Conservation (phyloP, 371 early-diverging fungal species). For the Saksenaea oblongispora region DNA sequence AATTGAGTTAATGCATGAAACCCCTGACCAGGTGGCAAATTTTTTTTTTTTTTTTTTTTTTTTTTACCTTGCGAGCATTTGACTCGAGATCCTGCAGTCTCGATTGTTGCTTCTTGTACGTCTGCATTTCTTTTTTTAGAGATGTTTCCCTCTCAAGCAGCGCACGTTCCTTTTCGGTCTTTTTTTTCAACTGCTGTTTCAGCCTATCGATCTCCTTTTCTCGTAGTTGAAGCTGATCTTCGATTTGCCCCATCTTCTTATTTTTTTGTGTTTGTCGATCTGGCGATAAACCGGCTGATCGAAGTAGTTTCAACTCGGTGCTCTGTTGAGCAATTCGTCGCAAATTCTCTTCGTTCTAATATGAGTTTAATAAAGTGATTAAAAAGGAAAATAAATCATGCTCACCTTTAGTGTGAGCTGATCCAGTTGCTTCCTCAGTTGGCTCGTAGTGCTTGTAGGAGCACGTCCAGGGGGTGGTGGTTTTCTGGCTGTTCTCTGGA, state of each 20-base stretch:
- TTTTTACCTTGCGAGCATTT: constrained; percentile 20
- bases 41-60: background rate
- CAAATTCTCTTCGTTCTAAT: constrained; percentile 42
- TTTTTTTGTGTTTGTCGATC: constrained; percentile 11
- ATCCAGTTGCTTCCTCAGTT: background rate
- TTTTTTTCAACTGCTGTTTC: constrained; percentile 33
- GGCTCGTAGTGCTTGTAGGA: background rate
- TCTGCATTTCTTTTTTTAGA: constrained; percentile 13
- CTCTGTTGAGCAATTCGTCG: constrained; percentile 54
- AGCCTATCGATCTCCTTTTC: constrained; percentile 42
- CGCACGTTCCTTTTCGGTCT: constrained; percentile 23
- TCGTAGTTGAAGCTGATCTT: constrained; percentile 27
- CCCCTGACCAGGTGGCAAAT: background rate
- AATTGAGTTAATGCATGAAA: background rate
- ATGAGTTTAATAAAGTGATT: background rate
- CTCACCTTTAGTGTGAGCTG: background rate
- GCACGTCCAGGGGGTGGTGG: background rate
- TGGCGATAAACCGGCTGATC: background rate
- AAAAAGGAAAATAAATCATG: background rate
- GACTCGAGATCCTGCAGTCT: constrained; percentile 32
- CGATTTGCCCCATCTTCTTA: constrained; percentile 13
- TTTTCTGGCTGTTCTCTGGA: background rate
- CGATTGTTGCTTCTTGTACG: constrained; percentile 9
- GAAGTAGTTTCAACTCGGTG: constrained; percentile 45
- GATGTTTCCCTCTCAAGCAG: constrained; percentile 8